Percentiles rank a stretch among this genome's conserved stretches.
phyloP scores from a whole-genome alignment of 2,329 filamentous ascomycete genomes.

The Rhynchosporium secalis region DNA sequence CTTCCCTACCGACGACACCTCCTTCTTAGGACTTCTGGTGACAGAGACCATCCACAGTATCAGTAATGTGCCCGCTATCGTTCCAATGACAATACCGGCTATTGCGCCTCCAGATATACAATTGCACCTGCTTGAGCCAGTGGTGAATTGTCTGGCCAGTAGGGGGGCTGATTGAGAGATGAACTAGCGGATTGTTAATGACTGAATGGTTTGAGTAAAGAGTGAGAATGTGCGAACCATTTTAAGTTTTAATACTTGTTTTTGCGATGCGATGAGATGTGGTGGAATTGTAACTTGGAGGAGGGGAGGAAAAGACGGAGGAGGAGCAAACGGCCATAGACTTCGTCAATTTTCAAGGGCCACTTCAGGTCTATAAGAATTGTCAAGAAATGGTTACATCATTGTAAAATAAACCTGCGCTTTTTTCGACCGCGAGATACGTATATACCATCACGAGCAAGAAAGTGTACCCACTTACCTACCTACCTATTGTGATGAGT shows the following conservation, averaged over 20 bases:
- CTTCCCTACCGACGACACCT: neutral
- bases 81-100: constrained; percentile 16
- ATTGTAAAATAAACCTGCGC: neutral
- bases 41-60: constrained; percentile 13
- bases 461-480: too few species aligned
- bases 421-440: too few species aligned
- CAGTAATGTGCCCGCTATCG: constrained; percentile 14
- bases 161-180: neutral
- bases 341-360: neutral
- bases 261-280: neutral
- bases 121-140: neutral
- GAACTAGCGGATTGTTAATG: neutral
- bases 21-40: neutral
- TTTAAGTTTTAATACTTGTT: neutral
- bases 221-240: neutral
- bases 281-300: neutral
- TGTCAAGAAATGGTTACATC: neutral
- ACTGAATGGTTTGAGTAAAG: neutral
- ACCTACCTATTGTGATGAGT: too few species aligned
- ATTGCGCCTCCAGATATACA: constrained; percentile 14
- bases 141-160: neutral
- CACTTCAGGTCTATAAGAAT: neutral
- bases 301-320: neutral
- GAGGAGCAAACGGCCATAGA: neutral
- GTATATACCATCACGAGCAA: too few species aligned